Evolutionary conservation across 371 early-diverging fungal genomes (phyloP), one percentile per base, ranked within the genome.

Genomic region (Synchytrium microbalum): DNA sequence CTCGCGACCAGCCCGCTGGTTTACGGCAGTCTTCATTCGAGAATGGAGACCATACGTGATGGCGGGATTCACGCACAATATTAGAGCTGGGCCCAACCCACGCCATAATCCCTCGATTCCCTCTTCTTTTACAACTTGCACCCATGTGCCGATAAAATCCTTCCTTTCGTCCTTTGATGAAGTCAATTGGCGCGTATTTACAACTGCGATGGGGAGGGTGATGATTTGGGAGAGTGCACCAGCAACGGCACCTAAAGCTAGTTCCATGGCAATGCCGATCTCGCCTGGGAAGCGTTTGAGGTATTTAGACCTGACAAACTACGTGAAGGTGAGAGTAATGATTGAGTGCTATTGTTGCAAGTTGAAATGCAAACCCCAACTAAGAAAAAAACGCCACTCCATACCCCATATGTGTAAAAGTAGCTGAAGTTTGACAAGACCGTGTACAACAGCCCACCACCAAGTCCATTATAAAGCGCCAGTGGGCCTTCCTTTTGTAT

Each of bases 41-140:
- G 95, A 96, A 78, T 94, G 96, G 74, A 89, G 84, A 54, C 94
- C 96, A 68, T 92, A 97, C 2, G 98, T 97, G 70, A 97, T 96
- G 27, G 98, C 93, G 25, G 98, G 98, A 71, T 96, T 96, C 46
- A 90, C 76, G 67, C 91, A 91, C 59, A 97, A 81, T 1, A 97
- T 79, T 67, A 97, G 76, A 14, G 93, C 89, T 24, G 98, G 94
- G 63, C 86, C 84, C 33, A 78, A 64, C 10, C 79, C 79, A 64
- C 75, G 73, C 79, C 79, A 81, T 29, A 79, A 67, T 2, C 93
- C 98, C 10, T 74, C 73, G 27, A 84, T 61, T 13, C 98, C 96
- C 66, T 97, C 96, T 31, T 89, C 87, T 2, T 69, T 62, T 26
- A 93, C 64, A 64, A 96, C 91, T 13, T 83, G 83, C 67, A 72